Percentiles rank a stretch among this genome's conserved stretches.
phyloP scores from a whole-genome alignment of 148 eudicot genomes.

The Heliosperma pusillum region DNA sequence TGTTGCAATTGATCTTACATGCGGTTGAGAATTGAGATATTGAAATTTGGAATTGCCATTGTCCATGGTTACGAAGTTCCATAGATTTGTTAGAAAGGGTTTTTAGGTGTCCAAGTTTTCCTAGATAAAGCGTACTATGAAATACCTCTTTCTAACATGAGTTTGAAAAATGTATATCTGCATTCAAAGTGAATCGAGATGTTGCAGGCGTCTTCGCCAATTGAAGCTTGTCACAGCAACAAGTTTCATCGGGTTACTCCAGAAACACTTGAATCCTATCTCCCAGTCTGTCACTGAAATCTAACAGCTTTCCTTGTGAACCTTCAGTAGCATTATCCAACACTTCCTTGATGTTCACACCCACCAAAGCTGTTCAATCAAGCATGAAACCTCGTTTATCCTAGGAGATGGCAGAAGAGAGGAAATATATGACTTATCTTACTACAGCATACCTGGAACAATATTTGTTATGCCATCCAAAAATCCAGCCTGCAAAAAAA shows the following conservation, averaged over 20 bases:
- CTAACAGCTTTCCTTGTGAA: slow-evolving; percentile 68
- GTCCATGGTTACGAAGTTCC: no score
- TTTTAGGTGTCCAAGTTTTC: no score
- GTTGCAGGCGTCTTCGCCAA: background rate
- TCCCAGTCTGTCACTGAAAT: slow-evolving; percentile 69
- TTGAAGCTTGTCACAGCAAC: background rate
- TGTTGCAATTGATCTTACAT: no score
- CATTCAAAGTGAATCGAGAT: no score
- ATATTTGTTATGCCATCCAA: slow-evolving; percentile 83
- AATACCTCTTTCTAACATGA: no score
- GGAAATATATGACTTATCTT: slow-evolving; percentile 3
- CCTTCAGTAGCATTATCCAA: slow-evolving; percentile 64
- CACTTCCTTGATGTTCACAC: slow-evolving; percentile 76
- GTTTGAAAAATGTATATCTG: no score
- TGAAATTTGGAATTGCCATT: no score
- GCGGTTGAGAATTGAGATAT: no score
- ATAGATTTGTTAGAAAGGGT: no score
- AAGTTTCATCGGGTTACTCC: slow-evolving; percentile 34
- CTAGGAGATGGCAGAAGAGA: background rate
- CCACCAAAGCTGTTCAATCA: slow-evolving; percentile 59
- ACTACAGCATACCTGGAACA: slow-evolving; percentile 74
- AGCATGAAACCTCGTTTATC: slow-evolving; percentile 1
- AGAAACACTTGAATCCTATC: slow-evolving; percentile 91
- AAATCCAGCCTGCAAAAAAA: slow-evolving; percentile 76
- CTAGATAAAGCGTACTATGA: no score